Percentiles rank a stretch among this genome's conserved stretches.
phyloP scores from a whole-genome alignment of 352 stramenopile species.

The Globisporangium uncinulatum region DNA sequence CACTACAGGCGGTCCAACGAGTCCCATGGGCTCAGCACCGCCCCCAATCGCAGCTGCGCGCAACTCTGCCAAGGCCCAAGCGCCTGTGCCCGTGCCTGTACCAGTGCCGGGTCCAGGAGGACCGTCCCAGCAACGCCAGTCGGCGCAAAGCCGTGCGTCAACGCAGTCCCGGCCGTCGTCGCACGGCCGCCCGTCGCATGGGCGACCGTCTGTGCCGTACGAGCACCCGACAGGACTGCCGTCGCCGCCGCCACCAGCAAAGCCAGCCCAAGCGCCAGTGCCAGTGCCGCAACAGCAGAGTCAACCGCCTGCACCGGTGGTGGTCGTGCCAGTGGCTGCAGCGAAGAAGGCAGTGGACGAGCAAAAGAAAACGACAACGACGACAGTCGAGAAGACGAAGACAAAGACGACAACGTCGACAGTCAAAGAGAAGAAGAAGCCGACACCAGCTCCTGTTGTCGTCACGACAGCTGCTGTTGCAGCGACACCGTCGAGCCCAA shows the following conservation, averaged over 20 bases:
- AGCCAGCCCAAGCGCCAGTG: slow-evolving; percentile 5
- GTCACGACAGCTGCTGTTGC: background rate
- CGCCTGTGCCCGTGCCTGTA: slow-evolving; percentile 8
- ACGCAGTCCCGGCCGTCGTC: slow-evolving; percentile 1
- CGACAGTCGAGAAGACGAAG: slow-evolving; percentile 3
- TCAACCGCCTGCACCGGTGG: background rate
- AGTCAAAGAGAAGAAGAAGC: background rate
- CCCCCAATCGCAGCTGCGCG: slow-evolving; percentile 7
- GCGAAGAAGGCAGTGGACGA: background rate
- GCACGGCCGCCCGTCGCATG: slow-evolving; percentile 5
- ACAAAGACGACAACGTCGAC: background rate
- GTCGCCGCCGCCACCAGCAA: slow-evolving; percentile 1
- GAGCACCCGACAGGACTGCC: slow-evolving; percentile 13
- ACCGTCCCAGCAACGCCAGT: slow-evolving; percentile 21
- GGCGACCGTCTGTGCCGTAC: slow-evolving; percentile 16
- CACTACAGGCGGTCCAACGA: slow-evolving; percentile 33
- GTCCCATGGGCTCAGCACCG: slow-evolving; percentile 37
- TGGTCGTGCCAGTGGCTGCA: background rate
- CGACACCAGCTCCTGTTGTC: slow-evolving; percentile 1
- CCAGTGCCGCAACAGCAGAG: background rate
- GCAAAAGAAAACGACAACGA: slow-evolving; percentile 2
- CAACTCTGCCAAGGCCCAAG: slow-evolving; percentile 15
- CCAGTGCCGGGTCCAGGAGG: background rate
- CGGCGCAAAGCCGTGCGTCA: slow-evolving; percentile 7
- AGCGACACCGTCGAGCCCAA: background rate